phyloP scores from a whole-genome alignment of 2,329 filamentous ascomycete genomes.

The Diaporthe citriasiana region DNA sequence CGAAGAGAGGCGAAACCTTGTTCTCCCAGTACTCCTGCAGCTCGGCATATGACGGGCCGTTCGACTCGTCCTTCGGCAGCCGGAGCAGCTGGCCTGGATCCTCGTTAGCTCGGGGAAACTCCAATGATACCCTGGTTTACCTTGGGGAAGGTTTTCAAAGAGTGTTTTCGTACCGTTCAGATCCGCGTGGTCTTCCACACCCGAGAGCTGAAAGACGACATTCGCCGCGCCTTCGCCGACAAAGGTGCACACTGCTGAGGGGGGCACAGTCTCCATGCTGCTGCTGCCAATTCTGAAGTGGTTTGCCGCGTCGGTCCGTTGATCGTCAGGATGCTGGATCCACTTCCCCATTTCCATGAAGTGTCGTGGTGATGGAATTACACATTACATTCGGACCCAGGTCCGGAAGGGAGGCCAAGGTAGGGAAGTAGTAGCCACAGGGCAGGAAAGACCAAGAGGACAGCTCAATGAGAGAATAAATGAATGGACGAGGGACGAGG shows the following conservation, averaged over 20 bases:
- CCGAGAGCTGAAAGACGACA: slow-evolving; percentile 74
- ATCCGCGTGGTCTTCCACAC: slow-evolving; percentile 36
- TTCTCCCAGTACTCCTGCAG: slow-evolving; percentile 64
- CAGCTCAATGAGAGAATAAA: neutral
- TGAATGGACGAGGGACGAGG: neutral
- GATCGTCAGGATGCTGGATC: slow-evolving; percentile 22
- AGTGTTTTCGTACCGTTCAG: slow-evolving; percentile 28
- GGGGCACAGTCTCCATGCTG: slow-evolving; percentile 36
- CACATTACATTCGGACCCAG: slow-evolving; percentile 32
- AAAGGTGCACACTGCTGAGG: slow-evolving; percentile 48
- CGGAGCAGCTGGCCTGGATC: slow-evolving; percentile 68
- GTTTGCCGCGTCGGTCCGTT: neutral
- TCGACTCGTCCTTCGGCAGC: slow-evolving; percentile 69
- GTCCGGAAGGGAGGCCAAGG: neutral
- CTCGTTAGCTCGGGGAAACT: slow-evolving; percentile 39
- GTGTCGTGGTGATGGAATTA: slow-evolving; percentile 16
- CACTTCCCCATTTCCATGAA: slow-evolving; percentile 24
- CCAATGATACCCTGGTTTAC: neutral
- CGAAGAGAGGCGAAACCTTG: slow-evolving; percentile 69
- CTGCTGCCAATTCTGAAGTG: neutral
- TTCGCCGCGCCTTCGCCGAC: slow-evolving; percentile 83
- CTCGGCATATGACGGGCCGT: slow-evolving; percentile 59
- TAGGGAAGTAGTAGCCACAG: neutral
- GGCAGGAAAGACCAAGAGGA: neutral
- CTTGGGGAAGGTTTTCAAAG: neutral